Percentiles rank a stretch among this genome's conserved stretches.
Evolutionary conservation across 192 early-diverging fungal species (phyloP).

Genomic region (Linnemannia zychae): DNA sequence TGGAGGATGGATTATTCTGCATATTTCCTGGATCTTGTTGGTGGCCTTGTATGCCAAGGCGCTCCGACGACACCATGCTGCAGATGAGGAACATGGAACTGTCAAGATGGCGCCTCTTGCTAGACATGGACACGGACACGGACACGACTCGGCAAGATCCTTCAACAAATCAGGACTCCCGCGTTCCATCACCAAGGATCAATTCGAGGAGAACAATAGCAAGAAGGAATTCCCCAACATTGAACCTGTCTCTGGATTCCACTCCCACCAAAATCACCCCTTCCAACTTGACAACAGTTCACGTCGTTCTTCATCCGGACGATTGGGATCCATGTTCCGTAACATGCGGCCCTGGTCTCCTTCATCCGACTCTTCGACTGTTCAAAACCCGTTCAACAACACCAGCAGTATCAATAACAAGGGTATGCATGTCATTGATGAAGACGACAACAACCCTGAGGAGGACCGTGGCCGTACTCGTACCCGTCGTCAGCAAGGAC

Average conservation of each 20-base stretch:
- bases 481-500: neutral
- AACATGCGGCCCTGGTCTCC: neutral
- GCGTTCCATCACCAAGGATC: neutral
- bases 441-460: neutral
- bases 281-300: conserved; percentile 1
- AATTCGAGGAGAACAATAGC: neutral
- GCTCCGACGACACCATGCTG: conserved; percentile 16
- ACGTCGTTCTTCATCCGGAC: neutral
- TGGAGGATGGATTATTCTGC: conserved; percentile 46
- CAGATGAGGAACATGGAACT: conserved; percentile 16
- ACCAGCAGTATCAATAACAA: neutral
- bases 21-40: conserved; percentile 38
- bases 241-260: neutral
- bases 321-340: conserved; percentile 5
- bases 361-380: neutral
- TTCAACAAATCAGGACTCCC: neutral
- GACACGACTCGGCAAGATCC: neutral
- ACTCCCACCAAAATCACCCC: conserved; percentile 14
- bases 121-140: neutral
- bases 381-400: neutral
- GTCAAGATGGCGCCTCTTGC: neutral
- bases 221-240: neutral
- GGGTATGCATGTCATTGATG: conserved; percentile 2
- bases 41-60: conserved; percentile 46
- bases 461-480: neutral